Percentiles rank a stretch among this genome's conserved stretches.
phyloP scores from a whole-genome alignment of 2,329 filamentous ascomycete species.

The Colletotrichum sp. region DNA sequence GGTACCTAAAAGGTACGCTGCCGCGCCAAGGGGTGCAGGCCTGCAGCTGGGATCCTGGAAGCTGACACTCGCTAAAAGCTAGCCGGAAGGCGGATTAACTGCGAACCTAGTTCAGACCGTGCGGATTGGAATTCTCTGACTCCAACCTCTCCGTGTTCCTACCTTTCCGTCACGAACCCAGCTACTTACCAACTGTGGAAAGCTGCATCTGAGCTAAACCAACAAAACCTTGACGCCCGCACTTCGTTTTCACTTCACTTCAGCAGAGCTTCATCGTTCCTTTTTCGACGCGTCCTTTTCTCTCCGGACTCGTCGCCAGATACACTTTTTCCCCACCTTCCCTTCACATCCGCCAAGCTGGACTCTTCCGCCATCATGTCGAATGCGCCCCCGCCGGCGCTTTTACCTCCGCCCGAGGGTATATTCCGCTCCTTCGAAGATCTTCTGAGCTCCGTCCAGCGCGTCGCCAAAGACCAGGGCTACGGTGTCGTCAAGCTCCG shows the following conservation, averaged over 20 bases:
- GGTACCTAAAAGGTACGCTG: not conserved
- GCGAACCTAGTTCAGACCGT: conserved; percentile 26
- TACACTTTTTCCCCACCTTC: conserved; percentile 23
- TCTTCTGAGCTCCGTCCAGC: conserved; percentile 61
- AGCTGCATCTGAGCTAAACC: conserved; percentile 3
- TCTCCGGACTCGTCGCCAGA: conserved; percentile 12
- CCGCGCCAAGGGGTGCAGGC: conserved; percentile 1
- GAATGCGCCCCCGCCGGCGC: conserved; percentile 50
- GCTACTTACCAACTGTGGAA: not conserved
- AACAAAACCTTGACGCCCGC: conserved; percentile 13
- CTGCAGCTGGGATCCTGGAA: conserved; percentile 16
- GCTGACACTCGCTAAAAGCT: conserved; percentile 16
- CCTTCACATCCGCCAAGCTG: conserved; percentile 28
- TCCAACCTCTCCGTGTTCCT: conserved; percentile 24
- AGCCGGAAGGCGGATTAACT: conserved; percentile 23
- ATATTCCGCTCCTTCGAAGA: conserved; percentile 67
- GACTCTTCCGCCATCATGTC: conserved; percentile 43
- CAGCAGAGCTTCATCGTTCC: conserved; percentile 16
- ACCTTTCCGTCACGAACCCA: not conserved
- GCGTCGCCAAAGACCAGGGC: conserved; percentile 65
- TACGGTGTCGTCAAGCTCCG: conserved; percentile 68
- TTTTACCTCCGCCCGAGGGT: conserved; percentile 63
- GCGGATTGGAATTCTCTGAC: conserved; percentile 29
- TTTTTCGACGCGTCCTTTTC: conserved; percentile 18
- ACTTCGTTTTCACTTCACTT: conserved; percentile 25